phyloP scores from a whole-genome alignment of 2,329 filamentous ascomycete species.

The Fusarium brachygibbosum region DNA sequence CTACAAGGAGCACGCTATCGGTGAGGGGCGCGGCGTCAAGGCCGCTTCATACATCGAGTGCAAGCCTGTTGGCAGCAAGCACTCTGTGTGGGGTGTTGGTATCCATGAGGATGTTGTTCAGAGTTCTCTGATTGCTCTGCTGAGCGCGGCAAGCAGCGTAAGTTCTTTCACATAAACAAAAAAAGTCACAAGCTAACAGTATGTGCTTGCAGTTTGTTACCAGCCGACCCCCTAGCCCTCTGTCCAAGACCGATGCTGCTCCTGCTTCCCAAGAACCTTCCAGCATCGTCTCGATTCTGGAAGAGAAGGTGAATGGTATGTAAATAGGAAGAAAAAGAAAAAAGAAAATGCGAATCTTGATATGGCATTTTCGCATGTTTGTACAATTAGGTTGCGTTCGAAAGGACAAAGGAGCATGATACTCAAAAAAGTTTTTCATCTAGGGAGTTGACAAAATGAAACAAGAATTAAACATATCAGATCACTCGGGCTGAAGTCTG shows the following conservation, averaged over 20 bases:
- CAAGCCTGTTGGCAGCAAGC: slow-evolving; percentile 73
- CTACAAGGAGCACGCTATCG: slow-evolving; percentile 97
- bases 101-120: slow-evolving; percentile 95
- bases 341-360: background rate
- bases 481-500: too few relatives aligned
- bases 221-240: slow-evolving; percentile 29
- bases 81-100: slow-evolving; percentile 90
- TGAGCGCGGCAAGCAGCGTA: slow-evolving; percentile 89
- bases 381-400: slow-evolving; percentile 16
- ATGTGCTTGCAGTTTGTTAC: slow-evolving; percentile 13
- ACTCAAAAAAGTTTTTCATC: background rate
- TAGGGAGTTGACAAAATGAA: slow-evolving; percentile 5
- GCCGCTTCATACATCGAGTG: slow-evolving; percentile 97
- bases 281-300: slow-evolving; percentile 28
- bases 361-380: slow-evolving; percentile 5
- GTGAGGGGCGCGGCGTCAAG: slow-evolving; percentile 81
- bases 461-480: background rate
- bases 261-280: slow-evolving; percentile 18
- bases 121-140: slow-evolving; percentile 82
- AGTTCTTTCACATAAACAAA: slow-evolving; percentile 52
- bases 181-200: background rate
- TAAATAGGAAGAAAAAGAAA: background rate
- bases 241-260: slow-evolving; percentile 9
- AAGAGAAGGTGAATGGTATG: slow-evolving; percentile 37
- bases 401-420: background rate